phyloP scores from a whole-genome alignment of 2,329 filamentous ascomycete genomes.

The Niveomyces coronatus region DNA sequence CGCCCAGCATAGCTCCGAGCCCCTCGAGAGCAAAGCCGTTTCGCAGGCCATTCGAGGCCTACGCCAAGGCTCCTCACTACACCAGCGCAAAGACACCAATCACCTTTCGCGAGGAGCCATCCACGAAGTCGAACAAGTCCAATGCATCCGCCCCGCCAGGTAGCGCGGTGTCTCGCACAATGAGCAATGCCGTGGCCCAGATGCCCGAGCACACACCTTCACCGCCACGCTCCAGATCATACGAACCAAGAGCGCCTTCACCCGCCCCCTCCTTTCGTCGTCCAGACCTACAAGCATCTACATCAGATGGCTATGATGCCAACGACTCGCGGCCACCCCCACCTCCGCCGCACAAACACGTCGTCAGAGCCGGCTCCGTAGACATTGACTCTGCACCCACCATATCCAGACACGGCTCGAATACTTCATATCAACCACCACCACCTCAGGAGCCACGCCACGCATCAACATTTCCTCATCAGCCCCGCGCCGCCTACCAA shows the following conservation, averaged over 20 bases:
- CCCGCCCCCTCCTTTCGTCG: conserved; percentile 19
- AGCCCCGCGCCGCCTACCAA: conserved; percentile 15
- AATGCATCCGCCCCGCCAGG: neutral
- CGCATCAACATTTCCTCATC: conserved; percentile 5
- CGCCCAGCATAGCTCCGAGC: conserved; percentile 43
- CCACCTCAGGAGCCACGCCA: conserved; percentile 11
- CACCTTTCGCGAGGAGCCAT: conserved; percentile 37
- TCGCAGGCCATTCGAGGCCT: conserved; percentile 57
- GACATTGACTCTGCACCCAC: conserved; percentile 14
- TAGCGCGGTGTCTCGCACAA: conserved; percentile 3
- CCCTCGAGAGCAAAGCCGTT: conserved; percentile 53
- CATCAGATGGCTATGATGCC: conserved; percentile 21
- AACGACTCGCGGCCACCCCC: conserved; percentile 26
- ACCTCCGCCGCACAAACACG: conserved; percentile 17
- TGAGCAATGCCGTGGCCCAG: neutral
- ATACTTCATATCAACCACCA: conserved; percentile 21
- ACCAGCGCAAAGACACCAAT: conserved; percentile 52
- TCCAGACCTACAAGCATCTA: conserved; percentile 22
- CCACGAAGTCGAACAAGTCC: neutral
- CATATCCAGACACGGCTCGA: conserved; percentile 25
- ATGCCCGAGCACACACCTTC: conserved; percentile 11
- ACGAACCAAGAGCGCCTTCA: conserved; percentile 23
- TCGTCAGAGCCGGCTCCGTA: conserved; percentile 16
- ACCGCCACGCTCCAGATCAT: conserved; percentile 16
- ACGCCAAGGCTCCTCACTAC: conserved; percentile 56